Evolutionary conservation across 768 basidiomycete genomes (phyloP).

Genomic region (Hebeloma cylindrosporum): DNA sequence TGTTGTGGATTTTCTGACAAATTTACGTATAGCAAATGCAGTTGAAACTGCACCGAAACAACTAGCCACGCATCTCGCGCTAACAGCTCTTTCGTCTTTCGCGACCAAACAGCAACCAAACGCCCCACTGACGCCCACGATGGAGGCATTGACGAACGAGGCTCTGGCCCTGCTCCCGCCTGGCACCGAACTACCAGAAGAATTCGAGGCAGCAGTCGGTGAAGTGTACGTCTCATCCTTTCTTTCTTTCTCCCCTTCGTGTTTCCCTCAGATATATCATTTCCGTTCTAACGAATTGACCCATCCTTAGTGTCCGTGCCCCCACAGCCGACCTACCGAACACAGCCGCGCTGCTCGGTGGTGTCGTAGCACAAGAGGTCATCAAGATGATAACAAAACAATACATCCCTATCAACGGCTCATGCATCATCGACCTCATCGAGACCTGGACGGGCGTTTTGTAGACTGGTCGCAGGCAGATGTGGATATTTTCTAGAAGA

Average conservation of each 20-base stretch:
- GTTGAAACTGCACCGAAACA: conserved; percentile 49
- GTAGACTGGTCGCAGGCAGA: conserved; percentile 11
- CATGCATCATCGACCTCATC: conserved; percentile 81
- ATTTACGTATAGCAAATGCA: conserved; percentile 36
- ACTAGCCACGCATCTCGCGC: conserved; percentile 66
- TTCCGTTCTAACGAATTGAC: neutral
- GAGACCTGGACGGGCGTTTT: conserved; percentile 74
- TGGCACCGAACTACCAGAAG: conserved; percentile 50
- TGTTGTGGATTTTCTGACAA: conserved; percentile 2
- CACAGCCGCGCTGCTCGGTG: conserved; percentile 90
- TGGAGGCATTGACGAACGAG: conserved; percentile 52
- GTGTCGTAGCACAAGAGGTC: conserved; percentile 91
- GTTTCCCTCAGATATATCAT: conserved; percentile 14
- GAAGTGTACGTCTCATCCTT: conserved; percentile 64
- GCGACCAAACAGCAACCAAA: conserved; percentile 28
- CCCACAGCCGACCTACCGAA: conserved; percentile 89
- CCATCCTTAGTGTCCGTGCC: conserved; percentile 59
- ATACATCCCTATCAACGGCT: conserved; percentile 88
- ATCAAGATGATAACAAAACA: conserved; percentile 98
- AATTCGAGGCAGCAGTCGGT: conserved; percentile 60
- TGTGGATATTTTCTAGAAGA: neutral
- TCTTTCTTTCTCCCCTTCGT: conserved; percentile 1
- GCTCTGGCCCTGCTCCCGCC: conserved; percentile 52
- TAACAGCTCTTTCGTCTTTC: conserved; percentile 57
- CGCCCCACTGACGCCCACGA: conserved; percentile 36